Base-by-base conservation (phyloP, 2,329 filamentous ascomycete species). In the Apiospora marii region DNA sequence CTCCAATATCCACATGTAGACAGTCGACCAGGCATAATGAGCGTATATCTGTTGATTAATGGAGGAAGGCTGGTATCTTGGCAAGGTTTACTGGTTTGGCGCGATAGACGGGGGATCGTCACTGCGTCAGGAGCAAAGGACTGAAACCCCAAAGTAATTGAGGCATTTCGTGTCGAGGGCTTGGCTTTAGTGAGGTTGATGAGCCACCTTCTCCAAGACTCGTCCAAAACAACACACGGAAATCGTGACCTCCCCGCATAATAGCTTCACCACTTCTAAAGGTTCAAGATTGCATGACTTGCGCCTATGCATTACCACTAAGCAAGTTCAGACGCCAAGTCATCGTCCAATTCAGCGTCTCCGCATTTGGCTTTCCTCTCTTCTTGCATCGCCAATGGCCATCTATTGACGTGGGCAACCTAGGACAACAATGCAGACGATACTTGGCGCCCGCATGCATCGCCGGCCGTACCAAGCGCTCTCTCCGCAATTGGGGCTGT, bases 121-220 rank as follows among this genome's bases (percentile, higher is more conserved):
- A 37, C 34, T 64, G 19, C 58, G 49, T n/a, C 34, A 64, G 58
- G 34, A 64, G n/a, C 58, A 8, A 64, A 64, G 8, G 10, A 24
- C 19, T 64, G 58, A 64, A 64, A 64, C 58, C 34, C 19, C 34
- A 41, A 41, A n/a, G 19, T 12, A 34, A 7, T n/a, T 41, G 58
- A 64, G 34, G 58, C 58, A 64, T 64, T 64, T 64, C 34, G 58
- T 41, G 58, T 64, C 58, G 58, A 64, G 58, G 58, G 58, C 34
- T 64, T 64, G 58, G 58, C 46, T 64, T 22, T 64, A 64, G 58
- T 64, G 34, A 64, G 41, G 58, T 64, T 64, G 58, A 64, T 64
- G 34, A 64, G 58, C 58, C 58, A 64, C 58, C 34, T 41, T 58
- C 41, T 64, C 19, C 58, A 64, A 64, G 58, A n/a, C 58, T 41